A percentile compares a stretch with the other conserved stretches of the same genome.
phyloP scores from a whole-genome alignment of 2,329 filamentous ascomycete species.

The Calonectria hawksworthii region DNA sequence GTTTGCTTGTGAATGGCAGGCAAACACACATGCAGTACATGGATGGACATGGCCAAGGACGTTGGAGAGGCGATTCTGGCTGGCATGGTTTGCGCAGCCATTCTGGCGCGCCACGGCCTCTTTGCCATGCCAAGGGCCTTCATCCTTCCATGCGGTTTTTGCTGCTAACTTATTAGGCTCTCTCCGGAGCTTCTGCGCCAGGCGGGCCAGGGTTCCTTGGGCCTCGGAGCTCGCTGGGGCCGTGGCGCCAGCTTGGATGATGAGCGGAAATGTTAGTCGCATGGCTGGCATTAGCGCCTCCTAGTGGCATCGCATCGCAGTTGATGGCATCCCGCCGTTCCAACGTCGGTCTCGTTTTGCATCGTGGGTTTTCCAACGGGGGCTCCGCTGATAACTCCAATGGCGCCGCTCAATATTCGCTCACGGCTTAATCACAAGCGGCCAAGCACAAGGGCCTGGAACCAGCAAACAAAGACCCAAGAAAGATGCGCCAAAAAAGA shows the following conservation, averaged over 20 bases:
- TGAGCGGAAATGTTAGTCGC: slow-evolving; percentile 14
- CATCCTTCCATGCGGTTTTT: neutral
- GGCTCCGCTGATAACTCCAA: neutral
- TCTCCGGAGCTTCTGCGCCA: slow-evolving; percentile 8
- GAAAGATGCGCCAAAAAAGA: neutral
- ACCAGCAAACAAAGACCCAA: neutral
- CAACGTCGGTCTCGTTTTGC: slow-evolving; percentile 14
- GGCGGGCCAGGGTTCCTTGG: neutral
- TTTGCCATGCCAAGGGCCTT: neutral
- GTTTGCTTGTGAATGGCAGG: slow-evolving; percentile 8
- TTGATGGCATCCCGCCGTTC: slow-evolving; percentile 20
- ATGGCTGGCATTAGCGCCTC: slow-evolving; percentile 21
- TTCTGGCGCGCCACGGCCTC: neutral
- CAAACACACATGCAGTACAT: neutral
- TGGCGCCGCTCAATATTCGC: neutral
- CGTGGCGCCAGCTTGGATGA: slow-evolving; percentile 3
- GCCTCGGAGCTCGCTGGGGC: slow-evolving; percentile 6
- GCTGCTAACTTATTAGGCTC: slow-evolving; percentile 7
- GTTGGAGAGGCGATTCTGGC: neutral
- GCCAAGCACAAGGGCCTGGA: neutral
- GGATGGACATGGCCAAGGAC: neutral
- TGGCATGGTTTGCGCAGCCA: neutral
- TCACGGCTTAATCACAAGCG: slow-evolving; percentile 1
- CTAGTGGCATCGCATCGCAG: slow-evolving; percentile 22
- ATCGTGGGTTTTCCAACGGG: slow-evolving; percentile 13